Percentiles rank a stretch among this genome's conserved stretches.
phyloP scores from a whole-genome alignment of 1,139 yeast species.

The Magnusiomyces paraingens region DNA sequence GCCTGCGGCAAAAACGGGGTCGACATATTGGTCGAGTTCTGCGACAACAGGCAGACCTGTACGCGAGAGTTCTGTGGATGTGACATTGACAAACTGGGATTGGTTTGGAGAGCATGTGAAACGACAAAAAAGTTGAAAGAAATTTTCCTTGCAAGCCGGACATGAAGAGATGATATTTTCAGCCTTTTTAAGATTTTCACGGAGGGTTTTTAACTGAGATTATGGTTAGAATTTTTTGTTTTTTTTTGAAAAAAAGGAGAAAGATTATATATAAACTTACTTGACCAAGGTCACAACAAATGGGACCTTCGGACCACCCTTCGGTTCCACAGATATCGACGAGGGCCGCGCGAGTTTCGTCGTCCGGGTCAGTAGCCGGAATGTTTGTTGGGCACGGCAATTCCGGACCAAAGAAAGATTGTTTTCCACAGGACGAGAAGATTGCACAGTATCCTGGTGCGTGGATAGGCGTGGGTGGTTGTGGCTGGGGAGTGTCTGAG shows the following conservation, averaged over 20 bases:
- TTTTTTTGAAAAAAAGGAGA: too few species aligned
- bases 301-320: conserved; percentile 44
- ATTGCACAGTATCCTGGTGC: conserved; percentile 45
- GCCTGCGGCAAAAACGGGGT: conserved; percentile 50
- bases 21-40: conserved; percentile 61
- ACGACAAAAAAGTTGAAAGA: conserved; percentile 76
- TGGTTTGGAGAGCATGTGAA: conserved; percentile 91
- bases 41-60: conserved; percentile 57
- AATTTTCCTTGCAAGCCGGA: conserved; percentile 88
- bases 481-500: too few species aligned
- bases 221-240: too few species aligned
- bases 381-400: conserved; percentile 68
- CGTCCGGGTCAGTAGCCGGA: conserved; percentile 43
- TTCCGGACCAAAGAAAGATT: conserved; percentile 66
- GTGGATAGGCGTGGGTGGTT: conserved; percentile 23
- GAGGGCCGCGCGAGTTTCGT: conserved; percentile 43
- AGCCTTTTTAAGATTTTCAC: conserved; percentile 58
- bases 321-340: conserved; percentile 60
- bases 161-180: conserved; percentile 82
- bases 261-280: conserved; percentile 25
- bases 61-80: conserved; percentile 48
- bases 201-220: conserved; percentile 32
- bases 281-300: conserved; percentile 54
- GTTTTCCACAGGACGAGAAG: conserved; percentile 58
- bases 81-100: conserved; percentile 62